phyloP scores from a whole-genome alignment of 2,329 filamentous ascomycete species.

The Diaporthe destruens region DNA sequence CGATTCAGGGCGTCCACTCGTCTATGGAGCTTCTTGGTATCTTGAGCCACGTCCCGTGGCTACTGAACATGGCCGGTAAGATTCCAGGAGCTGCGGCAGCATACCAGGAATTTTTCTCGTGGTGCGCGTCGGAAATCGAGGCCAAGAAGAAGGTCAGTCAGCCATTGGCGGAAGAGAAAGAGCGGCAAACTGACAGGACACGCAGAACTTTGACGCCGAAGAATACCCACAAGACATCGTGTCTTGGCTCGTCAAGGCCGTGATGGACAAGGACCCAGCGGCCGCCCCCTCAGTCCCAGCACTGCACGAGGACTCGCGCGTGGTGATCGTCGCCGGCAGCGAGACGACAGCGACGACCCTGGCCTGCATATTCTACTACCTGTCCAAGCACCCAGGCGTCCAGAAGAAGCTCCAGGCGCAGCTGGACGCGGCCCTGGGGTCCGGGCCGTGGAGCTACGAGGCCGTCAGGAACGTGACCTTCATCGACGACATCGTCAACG shows the following conservation, averaged over 20 bases:
- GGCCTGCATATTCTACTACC: constrained; percentile 41
- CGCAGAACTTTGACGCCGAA: constrained; percentile 45
- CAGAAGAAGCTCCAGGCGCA: constrained; percentile 37
- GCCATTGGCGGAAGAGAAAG: too few species aligned
- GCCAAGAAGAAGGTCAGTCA: constrained; percentile 48
- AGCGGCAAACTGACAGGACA: not conserved
- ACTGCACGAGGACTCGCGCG: constrained; percentile 50
- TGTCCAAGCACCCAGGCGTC: constrained; percentile 38
- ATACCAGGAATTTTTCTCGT: constrained; percentile 49
- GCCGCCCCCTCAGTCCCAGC: constrained; percentile 49
- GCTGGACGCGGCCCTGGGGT: constrained; percentile 34
- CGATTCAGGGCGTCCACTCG: constrained; percentile 52
- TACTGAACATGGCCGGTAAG: constrained; percentile 48
- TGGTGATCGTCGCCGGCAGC: constrained; percentile 43
- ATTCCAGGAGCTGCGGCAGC: constrained; percentile 49
- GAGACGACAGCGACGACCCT: constrained; percentile 42
- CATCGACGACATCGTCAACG: constrained; percentile 43
- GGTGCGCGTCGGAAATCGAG: constrained; percentile 48
- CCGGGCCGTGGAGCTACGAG: constrained; percentile 36
- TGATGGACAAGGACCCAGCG: constrained; percentile 52
- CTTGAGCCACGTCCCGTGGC: constrained; percentile 52
- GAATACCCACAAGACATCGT: constrained; percentile 52
- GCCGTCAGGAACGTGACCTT: constrained; percentile 25
- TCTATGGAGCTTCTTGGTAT: constrained; percentile 52
- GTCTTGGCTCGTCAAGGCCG: constrained; percentile 55